These are phyloP conservation scores for Cryphonectria radicalis DNA, from an alignment of 2,329 filamentous ascomycete genomes.

Conservation along the genomic window DNA sequence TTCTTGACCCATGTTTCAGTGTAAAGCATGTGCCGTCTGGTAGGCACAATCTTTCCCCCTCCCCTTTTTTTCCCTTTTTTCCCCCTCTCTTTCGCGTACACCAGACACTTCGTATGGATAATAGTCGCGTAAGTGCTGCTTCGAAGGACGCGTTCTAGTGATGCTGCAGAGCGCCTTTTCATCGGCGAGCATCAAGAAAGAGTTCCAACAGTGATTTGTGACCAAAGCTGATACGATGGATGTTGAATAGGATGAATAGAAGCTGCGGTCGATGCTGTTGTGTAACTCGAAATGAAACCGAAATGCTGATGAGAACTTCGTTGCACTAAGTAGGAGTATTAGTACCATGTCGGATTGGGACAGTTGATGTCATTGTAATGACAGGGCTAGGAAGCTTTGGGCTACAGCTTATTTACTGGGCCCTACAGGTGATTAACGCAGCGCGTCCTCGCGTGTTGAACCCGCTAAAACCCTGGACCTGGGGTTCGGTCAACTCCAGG, in stretches of 20 bases:
- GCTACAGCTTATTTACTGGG: conserved; percentile 1
- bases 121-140: neutral
- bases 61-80: no score
- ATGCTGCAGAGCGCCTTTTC: neutral
- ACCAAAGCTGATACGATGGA: neutral
- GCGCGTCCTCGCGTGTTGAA: conserved; percentile 2
- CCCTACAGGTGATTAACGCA: neutral
- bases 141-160: neutral
- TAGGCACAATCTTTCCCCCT: neutral
- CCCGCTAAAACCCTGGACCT: neutral
- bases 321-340: neutral
- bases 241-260: neutral
- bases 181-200: neutral
- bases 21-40: neutral
- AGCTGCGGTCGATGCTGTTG: neutral
- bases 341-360: neutral
- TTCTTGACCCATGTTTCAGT: conserved; percentile 19
- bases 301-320: neutral
- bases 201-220: neutral
- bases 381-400: neutral
- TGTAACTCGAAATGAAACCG: neutral
- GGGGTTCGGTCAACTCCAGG: neutral
- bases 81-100: neutral
- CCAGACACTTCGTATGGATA: neutral
- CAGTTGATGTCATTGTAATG: conserved; percentile 15